Evolutionary conservation across 257 asterid genomes (phyloP).

Genomic region (Penstemon barbatus): DNA sequence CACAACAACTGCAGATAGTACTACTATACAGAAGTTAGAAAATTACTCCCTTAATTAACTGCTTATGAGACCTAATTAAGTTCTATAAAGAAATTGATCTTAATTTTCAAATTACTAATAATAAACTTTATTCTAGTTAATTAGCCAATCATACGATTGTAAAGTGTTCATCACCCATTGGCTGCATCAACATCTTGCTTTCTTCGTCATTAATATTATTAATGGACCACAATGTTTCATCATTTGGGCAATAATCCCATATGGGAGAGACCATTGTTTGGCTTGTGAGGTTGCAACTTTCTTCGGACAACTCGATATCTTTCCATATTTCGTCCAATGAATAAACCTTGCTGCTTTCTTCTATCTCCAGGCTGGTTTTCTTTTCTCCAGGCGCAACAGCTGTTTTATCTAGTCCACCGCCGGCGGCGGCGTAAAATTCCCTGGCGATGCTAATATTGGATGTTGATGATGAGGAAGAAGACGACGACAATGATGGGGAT

Average conservation of each 20-base stretch:
- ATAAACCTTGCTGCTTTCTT: slow-evolving; percentile 37
- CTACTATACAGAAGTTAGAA: slow-evolving; percentile 34
- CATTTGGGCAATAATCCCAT: slow-evolving; percentile 59
- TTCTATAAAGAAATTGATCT: slow-evolving; percentile 31
- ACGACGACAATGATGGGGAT: too few species aligned
- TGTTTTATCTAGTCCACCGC: slow-evolving; percentile 44
- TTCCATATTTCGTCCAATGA: slow-evolving; percentile 92
- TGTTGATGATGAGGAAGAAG: slow-evolving; percentile 42
- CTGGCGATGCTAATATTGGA: slow-evolving; percentile 35
- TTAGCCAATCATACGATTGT: slow-evolving; percentile 31
- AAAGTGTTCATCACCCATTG: slow-evolving; percentile 34
- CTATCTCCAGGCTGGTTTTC: slow-evolving; percentile 31
- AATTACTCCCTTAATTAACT: slow-evolving; percentile 16
- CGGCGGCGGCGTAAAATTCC: slow-evolving; percentile 63
- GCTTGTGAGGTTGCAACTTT: slow-evolving; percentile 29
- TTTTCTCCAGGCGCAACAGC: slow-evolving; percentile 18
- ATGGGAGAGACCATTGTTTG: slow-evolving; percentile 47
- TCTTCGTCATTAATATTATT: slow-evolving; percentile 37
- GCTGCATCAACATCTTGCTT: slow-evolving; percentile 41
- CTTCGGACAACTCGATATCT: slow-evolving; percentile 65
- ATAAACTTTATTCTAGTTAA: slow-evolving; percentile 21
- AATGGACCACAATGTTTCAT: slow-evolving; percentile 50
- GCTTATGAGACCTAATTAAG: slow-evolving; percentile 22
- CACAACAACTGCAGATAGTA: slow-evolving; percentile 10
- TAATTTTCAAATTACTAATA: slow-evolving; percentile 15